phyloP scores from a whole-genome alignment of 164 flowering plant species.

The Protea cynaroides region DNA sequence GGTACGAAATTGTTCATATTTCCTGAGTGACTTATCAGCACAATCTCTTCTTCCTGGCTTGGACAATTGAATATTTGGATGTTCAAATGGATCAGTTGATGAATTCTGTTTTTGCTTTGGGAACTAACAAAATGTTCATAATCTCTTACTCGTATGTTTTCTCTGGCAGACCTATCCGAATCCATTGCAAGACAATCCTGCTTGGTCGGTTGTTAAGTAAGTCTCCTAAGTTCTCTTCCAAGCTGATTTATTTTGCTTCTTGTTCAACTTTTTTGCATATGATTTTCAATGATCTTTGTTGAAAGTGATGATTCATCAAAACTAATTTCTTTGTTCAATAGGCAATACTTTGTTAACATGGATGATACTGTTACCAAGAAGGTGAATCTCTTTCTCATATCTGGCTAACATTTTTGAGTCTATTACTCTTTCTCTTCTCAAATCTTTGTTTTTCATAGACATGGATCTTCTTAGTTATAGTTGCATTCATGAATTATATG shows the following conservation, averaged over 20 bases:
- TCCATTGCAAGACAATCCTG: conserved; percentile 77
- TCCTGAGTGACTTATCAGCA: too few species aligned
- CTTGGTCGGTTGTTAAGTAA: conserved; percentile 85
- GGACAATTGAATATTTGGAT: too few species aligned
- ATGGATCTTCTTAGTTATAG: background rate
- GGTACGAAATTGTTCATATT: too few species aligned
- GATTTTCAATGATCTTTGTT: background rate
- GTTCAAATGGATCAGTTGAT: too few species aligned
- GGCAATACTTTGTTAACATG: background rate
- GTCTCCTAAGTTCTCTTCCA: conserved; percentile 11
- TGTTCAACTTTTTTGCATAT: background rate
- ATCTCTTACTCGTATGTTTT: background rate
- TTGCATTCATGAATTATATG: background rate
- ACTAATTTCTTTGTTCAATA: background rate
- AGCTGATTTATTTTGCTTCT: background rate
- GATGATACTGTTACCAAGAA: conserved; percentile 71
- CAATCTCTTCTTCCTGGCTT: too few species aligned
- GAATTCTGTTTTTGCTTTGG: too few species aligned
- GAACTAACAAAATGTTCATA: too few species aligned
- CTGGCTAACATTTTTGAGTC: background rate
- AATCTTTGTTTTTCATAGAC: background rate
- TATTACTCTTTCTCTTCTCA: background rate
- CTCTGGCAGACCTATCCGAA: conserved; percentile 57
- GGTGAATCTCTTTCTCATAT: conserved; percentile 31
- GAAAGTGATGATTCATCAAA: background rate